phyloP scores from a whole-genome alignment of 164 flowering plant genomes.

The Berberis vulgaris region DNA sequence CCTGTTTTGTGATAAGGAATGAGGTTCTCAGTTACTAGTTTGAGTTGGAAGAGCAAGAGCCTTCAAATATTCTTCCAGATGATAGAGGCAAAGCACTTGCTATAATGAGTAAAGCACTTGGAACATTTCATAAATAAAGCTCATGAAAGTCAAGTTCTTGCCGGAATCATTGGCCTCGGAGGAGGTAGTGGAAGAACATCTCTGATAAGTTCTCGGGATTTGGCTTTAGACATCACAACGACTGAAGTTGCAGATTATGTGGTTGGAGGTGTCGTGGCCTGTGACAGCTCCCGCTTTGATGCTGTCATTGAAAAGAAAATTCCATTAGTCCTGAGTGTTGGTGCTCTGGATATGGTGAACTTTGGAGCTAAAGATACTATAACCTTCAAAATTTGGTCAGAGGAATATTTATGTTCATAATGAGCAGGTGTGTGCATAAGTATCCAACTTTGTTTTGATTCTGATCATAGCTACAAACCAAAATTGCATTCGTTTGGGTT shows the following conservation, averaged over 20 bases:
- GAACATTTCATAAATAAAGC: slow-evolving; percentile 33
- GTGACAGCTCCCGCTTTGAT: slow-evolving; percentile 87
- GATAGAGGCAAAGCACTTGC: slow-evolving; percentile 69
- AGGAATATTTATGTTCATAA: no score
- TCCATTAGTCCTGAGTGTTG: no score
- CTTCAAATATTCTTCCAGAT: slow-evolving; percentile 35
- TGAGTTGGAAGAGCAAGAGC: slow-evolving; percentile 16
- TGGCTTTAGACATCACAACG: slow-evolving; percentile 49
- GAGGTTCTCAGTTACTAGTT: slow-evolving; percentile 39
- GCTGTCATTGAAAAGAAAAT: slow-evolving; percentile 3
- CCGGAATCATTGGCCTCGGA: slow-evolving; percentile 62
- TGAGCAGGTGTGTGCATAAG: background rate
- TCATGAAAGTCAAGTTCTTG: slow-evolving; percentile 29
- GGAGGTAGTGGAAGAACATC: slow-evolving; percentile 96
- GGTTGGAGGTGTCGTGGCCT: slow-evolving; percentile 96
- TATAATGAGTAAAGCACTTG: slow-evolving; percentile 57
- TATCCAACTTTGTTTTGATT: no score
- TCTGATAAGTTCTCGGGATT: slow-evolving; percentile 43
- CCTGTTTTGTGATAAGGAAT: slow-evolving; percentile 42
- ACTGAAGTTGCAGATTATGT: slow-evolving; percentile 92
- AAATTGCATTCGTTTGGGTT: no score
- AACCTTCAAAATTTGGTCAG: slow-evolving; percentile 44
- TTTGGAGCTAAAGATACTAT: slow-evolving; percentile 41
- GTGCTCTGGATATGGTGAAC: no score
- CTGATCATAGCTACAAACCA: no score